Evolutionary conservation across 805 yeast species (phyloP), one percentile per base, ranked within the genome.

Genomic region (Cyberlindnera bimundalis): DNA sequence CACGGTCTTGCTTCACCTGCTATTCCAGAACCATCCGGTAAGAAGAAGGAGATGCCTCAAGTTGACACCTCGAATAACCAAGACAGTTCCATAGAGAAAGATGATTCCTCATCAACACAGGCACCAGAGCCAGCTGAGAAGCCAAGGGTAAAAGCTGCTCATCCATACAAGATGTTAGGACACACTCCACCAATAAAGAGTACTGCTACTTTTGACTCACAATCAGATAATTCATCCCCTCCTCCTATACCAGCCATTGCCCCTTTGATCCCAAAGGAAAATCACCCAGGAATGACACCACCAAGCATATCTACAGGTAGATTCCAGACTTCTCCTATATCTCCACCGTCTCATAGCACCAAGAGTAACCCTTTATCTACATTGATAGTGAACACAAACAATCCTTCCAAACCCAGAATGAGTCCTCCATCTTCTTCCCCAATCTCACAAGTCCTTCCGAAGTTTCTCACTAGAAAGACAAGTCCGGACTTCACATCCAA

Each of bases 401-500:
- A 31, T 33, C 21, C 37, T 11, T 29, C 40, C 23, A 37, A 38
- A 39, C 13, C 35, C 16, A 48, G 46, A 29, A 39, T 37, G 3
- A 6, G 29, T 2, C 34, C 51, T 20, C 49, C 54, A 23, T 29
- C 47, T 13, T 24, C 53, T n/a, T 53, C 61, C 11, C 60, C 59
- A 35, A 53, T 56, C 17, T 18, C 50, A 12, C 47, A 48, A 28
- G 50, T 48, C 3, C 20, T 52, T 4, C 54, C 60, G 18, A 57
- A 48, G 43, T 47, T 56, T 24, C 47, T 52, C 42, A 3, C 41
- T 8, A 52, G 43, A 24, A 50, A 43, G 35, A 14, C 54, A 7
- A 33, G 24, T 19, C 33, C 39, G 6, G 41, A 39, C 9, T 15
- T 45, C 7, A 7, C 13, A 6, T 17, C 34, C 16, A 51, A 50